phyloP scores from a whole-genome alignment of 495 filamentous ascomycete species.

The Aspergillus asperescens region DNA sequence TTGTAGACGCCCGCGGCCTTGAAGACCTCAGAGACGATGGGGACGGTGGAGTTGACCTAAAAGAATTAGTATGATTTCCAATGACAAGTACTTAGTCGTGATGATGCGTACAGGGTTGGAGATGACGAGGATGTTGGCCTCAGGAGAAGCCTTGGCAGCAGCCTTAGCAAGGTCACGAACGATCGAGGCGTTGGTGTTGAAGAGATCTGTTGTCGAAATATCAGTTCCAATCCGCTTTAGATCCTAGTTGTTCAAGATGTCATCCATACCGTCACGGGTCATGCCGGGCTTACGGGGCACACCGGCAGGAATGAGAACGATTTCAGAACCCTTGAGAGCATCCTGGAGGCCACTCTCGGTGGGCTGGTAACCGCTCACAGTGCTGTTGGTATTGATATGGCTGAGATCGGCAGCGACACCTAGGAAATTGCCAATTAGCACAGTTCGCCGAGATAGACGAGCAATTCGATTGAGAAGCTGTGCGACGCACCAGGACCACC shows the following conservation, averaged over 20 bases:
- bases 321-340: slow-evolving; percentile 77
- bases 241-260: background rate
- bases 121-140: slow-evolving; percentile 96
- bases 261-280: slow-evolving; percentile 76
- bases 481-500: slow-evolving; percentile 76
- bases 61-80: slow-evolving; percentile 3
- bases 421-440: slow-evolving; percentile 29
- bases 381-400: slow-evolving; percentile 99
- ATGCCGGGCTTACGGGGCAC: slow-evolving; percentile 99
- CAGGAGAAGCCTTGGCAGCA: slow-evolving; percentile 76
- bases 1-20: slow-evolving; percentile 92
- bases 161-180: slow-evolving; percentile 98
- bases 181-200: slow-evolving; percentile 99
- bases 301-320: slow-evolving; percentile 96
- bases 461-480: background rate
- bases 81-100: background rate
- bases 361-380: slow-evolving; percentile 80
- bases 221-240: slow-evolving; percentile 2
- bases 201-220: slow-evolving; percentile 60
- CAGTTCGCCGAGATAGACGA: background rate
- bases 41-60: slow-evolving; percentile 92
- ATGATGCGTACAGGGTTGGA: slow-evolving; percentile 71
- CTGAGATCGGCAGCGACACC: slow-evolving; percentile 96
- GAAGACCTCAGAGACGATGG: slow-evolving; percentile 94
- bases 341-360: slow-evolving; percentile 66